These are phyloP conservation scores for Neoboletus magnificus DNA, from an alignment of 768 basidiomycete species.

Conservation along the genomic window DNA sequence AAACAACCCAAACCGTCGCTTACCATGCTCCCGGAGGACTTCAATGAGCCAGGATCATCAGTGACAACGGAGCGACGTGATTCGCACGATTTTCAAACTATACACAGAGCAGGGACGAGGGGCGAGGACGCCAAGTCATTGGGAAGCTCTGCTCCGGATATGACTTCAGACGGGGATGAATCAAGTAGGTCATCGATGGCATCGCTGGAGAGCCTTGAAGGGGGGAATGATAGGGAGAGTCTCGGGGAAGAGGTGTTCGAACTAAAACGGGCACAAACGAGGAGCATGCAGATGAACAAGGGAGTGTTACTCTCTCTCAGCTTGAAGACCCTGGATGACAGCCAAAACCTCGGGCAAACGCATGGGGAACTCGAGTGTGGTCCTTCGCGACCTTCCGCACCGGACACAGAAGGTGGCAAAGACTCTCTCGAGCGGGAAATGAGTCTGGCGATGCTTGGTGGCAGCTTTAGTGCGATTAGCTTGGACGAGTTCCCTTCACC, in stretches of 20 bases:
- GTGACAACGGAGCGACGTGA: not conserved
- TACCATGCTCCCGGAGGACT: not conserved
- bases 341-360: not conserved
- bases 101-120: not conserved
- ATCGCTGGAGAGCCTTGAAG: constrained; percentile 24
- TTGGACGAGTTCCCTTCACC: constrained; percentile 48
- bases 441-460: constrained; percentile 29
- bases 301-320: constrained; percentile 40
- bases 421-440: constrained; percentile 13
- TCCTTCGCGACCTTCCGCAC: not conserved
- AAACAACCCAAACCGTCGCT: not conserved
- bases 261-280: constrained; percentile 45
- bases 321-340: constrained; percentile 7
- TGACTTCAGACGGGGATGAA: constrained; percentile 21
- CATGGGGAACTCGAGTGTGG: constrained; percentile 1
- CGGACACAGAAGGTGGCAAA: constrained; percentile 4
- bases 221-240: constrained; percentile 14
- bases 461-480: constrained; percentile 40
- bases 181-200: constrained; percentile 22
- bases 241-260: constrained; percentile 39
- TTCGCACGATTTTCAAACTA: not conserved
- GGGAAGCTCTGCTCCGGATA: constrained; percentile 23
- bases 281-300: constrained; percentile 49
- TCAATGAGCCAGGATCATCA: not conserved
- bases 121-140: constrained; percentile 20